Conservation (phyloP, 306 rosid genomes). For the Betula pendula region DNA sequence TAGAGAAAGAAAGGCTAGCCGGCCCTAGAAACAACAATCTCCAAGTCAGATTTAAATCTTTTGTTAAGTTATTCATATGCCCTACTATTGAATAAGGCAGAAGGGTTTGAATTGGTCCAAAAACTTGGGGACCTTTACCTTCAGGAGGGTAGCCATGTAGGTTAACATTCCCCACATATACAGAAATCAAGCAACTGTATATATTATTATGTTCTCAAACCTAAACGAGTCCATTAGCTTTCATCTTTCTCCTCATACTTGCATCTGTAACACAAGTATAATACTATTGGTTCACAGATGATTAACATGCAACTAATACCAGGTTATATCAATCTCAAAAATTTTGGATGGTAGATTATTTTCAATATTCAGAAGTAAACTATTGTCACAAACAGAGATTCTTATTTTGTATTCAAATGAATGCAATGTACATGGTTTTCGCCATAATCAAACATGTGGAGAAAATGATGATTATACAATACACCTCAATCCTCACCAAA, state of each 20-base stretch:
- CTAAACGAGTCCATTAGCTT: not conserved
- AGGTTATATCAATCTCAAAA: too few species aligned
- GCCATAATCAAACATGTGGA: constrained; percentile 11
- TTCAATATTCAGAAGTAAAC: not conserved
- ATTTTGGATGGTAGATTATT: too few species aligned
- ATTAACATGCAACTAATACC: not conserved
- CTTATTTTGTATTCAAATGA: constrained; percentile 11
- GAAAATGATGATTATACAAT: not conserved
- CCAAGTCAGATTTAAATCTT: too few species aligned
- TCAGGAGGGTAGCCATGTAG: not conserved
- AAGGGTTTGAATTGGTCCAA: not conserved
- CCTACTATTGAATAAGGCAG: too few species aligned
- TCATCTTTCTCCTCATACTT: not conserved
- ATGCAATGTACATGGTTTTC: constrained; percentile 2
- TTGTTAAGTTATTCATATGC: too few species aligned
- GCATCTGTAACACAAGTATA: not conserved
- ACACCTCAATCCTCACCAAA: not conserved
- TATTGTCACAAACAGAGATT: not conserved
- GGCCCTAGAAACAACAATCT: not conserved
- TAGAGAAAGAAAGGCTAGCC: not conserved
- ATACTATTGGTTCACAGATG: not conserved
- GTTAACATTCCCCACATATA: not conserved
- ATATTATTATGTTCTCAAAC: not conserved
- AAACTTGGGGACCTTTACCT: not conserved
- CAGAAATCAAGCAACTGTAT: not conserved